Evolutionary conservation across 2,329 filamentous ascomycete species (phyloP).

Genomic region (Incumbomyces delicatus): DNA sequence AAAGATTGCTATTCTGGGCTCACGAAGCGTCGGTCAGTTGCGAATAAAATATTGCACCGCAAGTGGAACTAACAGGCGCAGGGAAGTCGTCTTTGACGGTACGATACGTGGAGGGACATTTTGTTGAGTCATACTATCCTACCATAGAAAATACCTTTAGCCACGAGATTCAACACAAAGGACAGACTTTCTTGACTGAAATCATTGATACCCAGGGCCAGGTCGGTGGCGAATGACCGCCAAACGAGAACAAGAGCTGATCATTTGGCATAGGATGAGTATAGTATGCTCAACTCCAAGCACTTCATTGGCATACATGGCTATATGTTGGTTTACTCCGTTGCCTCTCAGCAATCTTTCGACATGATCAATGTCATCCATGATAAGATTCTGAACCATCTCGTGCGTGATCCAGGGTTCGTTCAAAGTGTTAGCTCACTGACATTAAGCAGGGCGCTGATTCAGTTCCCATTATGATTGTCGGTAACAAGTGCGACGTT

Average conservation of each 20-base stretch:
- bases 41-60: background rate
- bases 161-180: slow-evolving; percentile 86
- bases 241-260: background rate
- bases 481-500: slow-evolving; percentile 95
- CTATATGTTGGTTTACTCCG: slow-evolving; percentile 98
- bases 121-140: slow-evolving; percentile 97
- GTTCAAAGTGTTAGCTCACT: background rate
- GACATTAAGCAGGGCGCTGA: slow-evolving; percentile 63
- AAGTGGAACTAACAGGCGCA: slow-evolving; percentile 29
- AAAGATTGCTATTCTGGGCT: slow-evolving; percentile 93
- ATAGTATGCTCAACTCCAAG: slow-evolving; percentile 95
- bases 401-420: slow-evolving; percentile 47
- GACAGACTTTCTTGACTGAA: slow-evolving; percentile 88
- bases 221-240: slow-evolving; percentile 38
- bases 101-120: slow-evolving; percentile 93
- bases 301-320: slow-evolving; percentile 99
- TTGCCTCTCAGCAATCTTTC: slow-evolving; percentile 84
- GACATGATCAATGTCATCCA: slow-evolving; percentile 95
- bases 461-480: slow-evolving; percentile 83
- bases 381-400: slow-evolving; percentile 93
- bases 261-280: slow-evolving; percentile 63
- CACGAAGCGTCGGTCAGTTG: slow-evolving; percentile 71
- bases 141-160: slow-evolving; percentile 99
- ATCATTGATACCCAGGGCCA: slow-evolving; percentile 97
- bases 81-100: slow-evolving; percentile 97